Evolutionary conservation across 176 grass and related monocot genomes (phyloP).

Genomic region (Alloteropsis semialata): DNA sequence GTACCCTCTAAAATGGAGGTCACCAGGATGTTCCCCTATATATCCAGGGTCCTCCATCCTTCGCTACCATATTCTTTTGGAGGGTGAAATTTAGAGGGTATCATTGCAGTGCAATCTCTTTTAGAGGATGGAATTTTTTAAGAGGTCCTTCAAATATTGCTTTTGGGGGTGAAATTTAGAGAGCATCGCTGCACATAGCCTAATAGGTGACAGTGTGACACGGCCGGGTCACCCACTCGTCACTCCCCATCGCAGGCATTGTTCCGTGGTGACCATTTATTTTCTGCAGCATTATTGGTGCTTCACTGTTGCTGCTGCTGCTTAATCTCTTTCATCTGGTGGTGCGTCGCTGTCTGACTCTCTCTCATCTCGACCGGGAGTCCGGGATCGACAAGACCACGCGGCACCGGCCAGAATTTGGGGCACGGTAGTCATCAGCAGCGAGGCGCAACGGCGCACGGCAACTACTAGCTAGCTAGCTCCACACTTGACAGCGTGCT

Average conservation of each 20-base stretch:
- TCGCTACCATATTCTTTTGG: no score
- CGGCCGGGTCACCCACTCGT: neutral
- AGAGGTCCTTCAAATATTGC: no score
- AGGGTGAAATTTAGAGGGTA: no score
- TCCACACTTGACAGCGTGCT: neutral
- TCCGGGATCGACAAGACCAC: neutral
- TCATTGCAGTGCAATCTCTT: no score
- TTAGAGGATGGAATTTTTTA: no score
- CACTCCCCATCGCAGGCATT: neutral
- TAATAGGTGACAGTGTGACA: no score
- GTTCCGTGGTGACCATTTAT: neutral
- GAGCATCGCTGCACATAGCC: no score
- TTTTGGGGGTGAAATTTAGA: no score
- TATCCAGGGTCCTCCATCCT: no score
- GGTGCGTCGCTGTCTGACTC: neutral
- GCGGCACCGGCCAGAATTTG: neutral
- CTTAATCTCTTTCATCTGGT: neutral
- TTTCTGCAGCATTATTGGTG: neutral
- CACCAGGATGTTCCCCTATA: no score
- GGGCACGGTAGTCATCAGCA: neutral
- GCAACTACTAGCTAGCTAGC: neutral
- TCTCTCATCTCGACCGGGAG: no score
- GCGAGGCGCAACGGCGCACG: neutral
- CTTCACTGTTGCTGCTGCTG: neutral
- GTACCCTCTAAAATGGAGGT: no score